A percentile compares a stretch with the other conserved stretches of the same genome.
These are phyloP conservation scores for Boletus sp. DNA, from an alignment of 768 basidiomycete species.

Conservation along the genomic window DNA sequence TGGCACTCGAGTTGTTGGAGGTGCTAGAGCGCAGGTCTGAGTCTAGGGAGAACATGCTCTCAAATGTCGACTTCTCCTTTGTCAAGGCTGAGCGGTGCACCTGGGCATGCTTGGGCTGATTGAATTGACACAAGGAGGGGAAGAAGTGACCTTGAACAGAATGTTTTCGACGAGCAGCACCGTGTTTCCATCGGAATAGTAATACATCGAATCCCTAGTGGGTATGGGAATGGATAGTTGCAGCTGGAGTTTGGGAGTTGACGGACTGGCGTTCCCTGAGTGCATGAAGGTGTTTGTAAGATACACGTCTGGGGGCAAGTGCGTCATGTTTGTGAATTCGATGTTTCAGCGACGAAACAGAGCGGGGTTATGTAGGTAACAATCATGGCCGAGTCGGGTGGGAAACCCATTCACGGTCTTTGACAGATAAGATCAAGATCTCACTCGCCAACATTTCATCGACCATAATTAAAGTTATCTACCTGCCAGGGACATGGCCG, in stretches of 20 bases:
- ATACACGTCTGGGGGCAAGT: slow-evolving; percentile 32
- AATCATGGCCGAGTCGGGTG: slow-evolving; percentile 10
- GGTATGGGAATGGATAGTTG: slow-evolving; percentile 34
- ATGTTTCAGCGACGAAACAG: slow-evolving; percentile 16
- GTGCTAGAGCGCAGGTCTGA: slow-evolving; percentile 32
- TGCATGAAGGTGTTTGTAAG: slow-evolving; percentile 35
- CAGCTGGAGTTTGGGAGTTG: slow-evolving; percentile 34
- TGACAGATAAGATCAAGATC: slow-evolving; percentile 21
- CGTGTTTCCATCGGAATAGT: slow-evolving; percentile 39
- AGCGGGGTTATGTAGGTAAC: slow-evolving; percentile 1
- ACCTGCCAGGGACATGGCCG: not conserved
- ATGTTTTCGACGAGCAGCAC: slow-evolving; percentile 44
- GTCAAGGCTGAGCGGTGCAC: slow-evolving; percentile 41
- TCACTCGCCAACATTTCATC: not conserved
- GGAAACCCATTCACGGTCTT: slow-evolving; percentile 7
- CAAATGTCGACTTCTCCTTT: slow-evolving; percentile 47
- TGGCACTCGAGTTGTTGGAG: slow-evolving; percentile 23
- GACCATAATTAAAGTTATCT: slow-evolving; percentile 10
- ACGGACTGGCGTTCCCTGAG: slow-evolving; percentile 30
- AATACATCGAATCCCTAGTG: slow-evolving; percentile 41
- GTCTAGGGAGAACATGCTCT: slow-evolving; percentile 46
- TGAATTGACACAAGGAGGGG: slow-evolving; percentile 5
- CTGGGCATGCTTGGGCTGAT: slow-evolving; percentile 28
- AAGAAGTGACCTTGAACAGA: slow-evolving; percentile 46
- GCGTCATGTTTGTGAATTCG: slow-evolving; percentile 20